Percentiles rank a stretch among this genome's conserved stretches.
These are phyloP conservation scores for Moricandia moricandioides DNA, from an alignment of 345 rosid species.

Conservation along the genomic window DNA sequence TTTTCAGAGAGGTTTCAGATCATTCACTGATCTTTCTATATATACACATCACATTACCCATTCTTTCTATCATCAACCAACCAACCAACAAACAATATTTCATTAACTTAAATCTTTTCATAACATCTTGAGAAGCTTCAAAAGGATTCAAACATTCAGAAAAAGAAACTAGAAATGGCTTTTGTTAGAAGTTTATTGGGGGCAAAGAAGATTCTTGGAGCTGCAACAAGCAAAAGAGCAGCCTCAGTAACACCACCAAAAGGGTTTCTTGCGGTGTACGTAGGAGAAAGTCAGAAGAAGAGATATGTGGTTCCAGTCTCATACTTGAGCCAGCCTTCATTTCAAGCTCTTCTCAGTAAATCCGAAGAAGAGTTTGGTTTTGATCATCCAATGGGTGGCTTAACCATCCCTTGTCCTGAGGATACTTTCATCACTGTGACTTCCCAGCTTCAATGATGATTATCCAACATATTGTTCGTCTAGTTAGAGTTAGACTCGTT, in stretches of 20 bases:
- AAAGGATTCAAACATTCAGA: not conserved
- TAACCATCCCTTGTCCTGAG: constrained; percentile 52
- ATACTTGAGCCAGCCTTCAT: constrained; percentile 43
- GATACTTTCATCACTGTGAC: constrained; percentile 42
- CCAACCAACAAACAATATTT: too few relatives aligned
- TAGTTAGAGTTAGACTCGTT: not conserved
- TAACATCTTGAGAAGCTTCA: constrained; percentile 6
- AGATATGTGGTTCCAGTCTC: constrained; percentile 46
- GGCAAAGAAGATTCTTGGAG: constrained; percentile 29
- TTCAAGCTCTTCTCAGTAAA: constrained; percentile 40
- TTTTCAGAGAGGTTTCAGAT: constrained; percentile 1
- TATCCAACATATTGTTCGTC: not conserved
- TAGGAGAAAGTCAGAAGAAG: constrained; percentile 38
- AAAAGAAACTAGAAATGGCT: constrained; percentile 13
- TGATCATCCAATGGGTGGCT: constrained; percentile 50
- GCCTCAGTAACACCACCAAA: too few relatives aligned
- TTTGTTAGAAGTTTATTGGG: constrained; percentile 29
- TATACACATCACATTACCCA: not conserved
- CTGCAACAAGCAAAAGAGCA: not conserved
- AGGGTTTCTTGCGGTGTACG: constrained; percentile 34
- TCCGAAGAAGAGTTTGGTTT: constrained; percentile 53
- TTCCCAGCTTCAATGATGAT: constrained; percentile 29
- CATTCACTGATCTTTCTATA: not conserved
- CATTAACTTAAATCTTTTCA: not conserved
- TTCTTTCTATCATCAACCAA: not conserved